Base-by-base conservation (phyloP, 1,284 basidiomycete genomes). In the Mycena sp. region DNA sequence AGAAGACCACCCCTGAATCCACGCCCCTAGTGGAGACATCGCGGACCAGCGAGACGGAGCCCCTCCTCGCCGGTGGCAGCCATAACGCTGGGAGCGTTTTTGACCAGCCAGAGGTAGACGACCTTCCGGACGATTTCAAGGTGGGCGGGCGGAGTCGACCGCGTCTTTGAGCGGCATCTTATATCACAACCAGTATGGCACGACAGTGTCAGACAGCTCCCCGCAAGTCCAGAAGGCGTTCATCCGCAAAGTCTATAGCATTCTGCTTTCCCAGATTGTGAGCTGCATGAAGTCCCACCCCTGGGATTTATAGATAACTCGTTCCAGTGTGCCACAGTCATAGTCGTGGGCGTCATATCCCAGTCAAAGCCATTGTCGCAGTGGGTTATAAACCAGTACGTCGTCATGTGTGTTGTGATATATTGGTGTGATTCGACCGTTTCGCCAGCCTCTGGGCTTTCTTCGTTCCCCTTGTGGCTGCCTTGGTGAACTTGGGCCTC, bases 111-210 rank as follows among this genome's bases (percentile, higher is more conserved):
- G 83, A 81, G 25, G 81, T 81, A 60, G 90, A 86, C 57, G 93
- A 94, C 76, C 77, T 94, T 70, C 93, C 93, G 6, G 93, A 95
- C 78, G 94, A 95, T 80, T 95, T 95, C 87, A 93, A 94, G 87
- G 93, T 92, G 7, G 20, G n/a, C 22, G 7, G 14, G 16, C 46
- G 30, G 72, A 56, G 81, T 39, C n/a, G 78, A 22, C 4, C 8
- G 34, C 44, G 70, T 18, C 50, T 54, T 61, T n/a, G 37, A 65
- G 38, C n/a, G 13, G 25, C 8, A 11, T 13, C 13, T 41, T n/a
- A 13, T 52, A 54, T 22, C 22, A 10, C 48, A 30, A 1, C 9
- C 65, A 94, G 93, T 95, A 95, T 79, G 94, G 93, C 3, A 89
- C 91, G 0, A 89, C 88, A 2, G 93, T 95, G 11, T 87, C 89